Evolutionary conservation across 2,329 filamentous ascomycete genomes (phyloP).

Genomic region (Colletotrichum echinochloae): DNA sequence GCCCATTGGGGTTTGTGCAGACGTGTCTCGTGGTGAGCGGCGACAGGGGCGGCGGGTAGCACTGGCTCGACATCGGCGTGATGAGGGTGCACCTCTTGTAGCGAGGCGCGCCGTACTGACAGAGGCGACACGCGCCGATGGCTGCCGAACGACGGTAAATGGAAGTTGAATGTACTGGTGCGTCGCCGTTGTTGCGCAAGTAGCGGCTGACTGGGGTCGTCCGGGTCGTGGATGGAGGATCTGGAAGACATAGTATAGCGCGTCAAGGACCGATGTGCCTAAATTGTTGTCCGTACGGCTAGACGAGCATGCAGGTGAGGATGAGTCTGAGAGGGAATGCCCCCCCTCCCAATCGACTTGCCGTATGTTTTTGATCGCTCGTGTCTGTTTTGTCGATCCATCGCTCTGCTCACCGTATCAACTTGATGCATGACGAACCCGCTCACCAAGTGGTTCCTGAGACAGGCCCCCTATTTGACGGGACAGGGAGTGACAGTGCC

Average conservation of each 20-base stretch:
- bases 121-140: constrained; percentile 23
- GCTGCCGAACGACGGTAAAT: constrained; percentile 13
- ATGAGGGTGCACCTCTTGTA: constrained; percentile 37
- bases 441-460: constrained; percentile 7
- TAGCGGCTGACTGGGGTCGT: constrained; percentile 29
- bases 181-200: constrained; percentile 23
- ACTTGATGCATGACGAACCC: constrained; percentile 11
- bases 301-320: neutral
- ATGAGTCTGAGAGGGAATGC: neutral
- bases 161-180: constrained; percentile 23
- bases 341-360: too few species aligned
- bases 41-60: constrained; percentile 31
- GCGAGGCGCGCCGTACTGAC: constrained; percentile 26
- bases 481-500: neutral
- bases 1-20: constrained; percentile 40
- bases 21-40: constrained; percentile 34
- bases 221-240: constrained; percentile 34
- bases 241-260: constrained; percentile 21
- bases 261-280: too few species aligned
- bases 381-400: constrained; percentile 5
- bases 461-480: constrained; percentile 6
- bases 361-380: neutral
- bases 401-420: constrained; percentile 11
- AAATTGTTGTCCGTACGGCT: neutral
- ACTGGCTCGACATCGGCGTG: constrained; percentile 34